These are phyloP conservation scores for Cicer arietinum DNA, from an alignment of 306 rosid species.

Conservation along the genomic window DNA sequence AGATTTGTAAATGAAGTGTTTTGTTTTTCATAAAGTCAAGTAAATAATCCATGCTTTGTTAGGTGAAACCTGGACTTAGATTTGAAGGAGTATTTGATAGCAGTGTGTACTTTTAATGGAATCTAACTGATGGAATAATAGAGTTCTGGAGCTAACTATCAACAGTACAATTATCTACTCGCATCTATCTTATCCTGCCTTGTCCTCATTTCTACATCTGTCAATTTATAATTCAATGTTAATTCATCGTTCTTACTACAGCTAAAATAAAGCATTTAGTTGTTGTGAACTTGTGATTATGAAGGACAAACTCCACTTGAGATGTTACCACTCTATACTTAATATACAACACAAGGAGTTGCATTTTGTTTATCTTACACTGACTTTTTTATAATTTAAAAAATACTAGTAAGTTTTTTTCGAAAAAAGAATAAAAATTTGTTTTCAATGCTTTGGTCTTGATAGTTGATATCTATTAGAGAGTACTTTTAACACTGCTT, in stretches of 20 bases:
- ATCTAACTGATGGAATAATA: slow-evolving; percentile 20
- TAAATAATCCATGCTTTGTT: slow-evolving; percentile 11
- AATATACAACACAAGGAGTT: background rate
- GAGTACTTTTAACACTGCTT: slow-evolving; percentile 12
- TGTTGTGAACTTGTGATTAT: slow-evolving; percentile 12
- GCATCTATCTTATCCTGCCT: background rate
- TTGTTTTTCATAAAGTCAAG: slow-evolving; percentile 25
- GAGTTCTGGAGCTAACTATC: slow-evolving; percentile 45
- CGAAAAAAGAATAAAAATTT: background rate
- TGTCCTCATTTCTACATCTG: slow-evolving; percentile 19
- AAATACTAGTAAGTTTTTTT: background rate
- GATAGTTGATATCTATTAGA: background rate
- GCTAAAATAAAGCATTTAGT: slow-evolving; percentile 12
- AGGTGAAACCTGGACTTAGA: background rate
- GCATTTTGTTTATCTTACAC: slow-evolving; percentile 4
- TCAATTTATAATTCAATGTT: slow-evolving; percentile 1
- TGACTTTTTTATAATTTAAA: background rate
- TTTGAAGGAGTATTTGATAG: slow-evolving; percentile 34
- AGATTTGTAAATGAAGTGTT: slow-evolving; percentile 16
- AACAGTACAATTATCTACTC: background rate
- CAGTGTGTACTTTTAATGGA: slow-evolving; percentile 30
- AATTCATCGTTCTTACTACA: slow-evolving; percentile 5
- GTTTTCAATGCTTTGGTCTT: background rate
- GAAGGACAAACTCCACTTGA: slow-evolving; percentile 15
- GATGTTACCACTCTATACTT: slow-evolving; percentile 16